These are phyloP conservation scores for Phyllosticta paracitricarpa DNA, from an alignment of 2,329 filamentous ascomycete species.

Conservation along the genomic window DNA sequence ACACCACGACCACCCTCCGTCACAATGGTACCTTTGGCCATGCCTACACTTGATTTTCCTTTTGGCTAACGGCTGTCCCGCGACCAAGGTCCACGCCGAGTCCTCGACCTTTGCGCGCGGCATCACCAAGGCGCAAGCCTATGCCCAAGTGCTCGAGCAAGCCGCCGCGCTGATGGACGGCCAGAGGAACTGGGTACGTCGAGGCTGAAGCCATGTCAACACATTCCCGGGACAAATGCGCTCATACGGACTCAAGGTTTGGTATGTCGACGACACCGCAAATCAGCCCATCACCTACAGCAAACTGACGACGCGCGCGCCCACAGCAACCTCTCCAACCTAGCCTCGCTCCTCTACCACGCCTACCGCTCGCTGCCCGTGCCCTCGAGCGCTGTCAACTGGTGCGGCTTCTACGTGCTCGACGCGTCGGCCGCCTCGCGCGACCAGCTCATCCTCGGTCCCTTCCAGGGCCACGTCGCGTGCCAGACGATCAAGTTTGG, in stretches of 20 bases:
- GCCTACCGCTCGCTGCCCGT: conserved; percentile 61
- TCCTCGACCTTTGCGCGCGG: conserved; percentile 61
- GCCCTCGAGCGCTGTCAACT: conserved; percentile 62
- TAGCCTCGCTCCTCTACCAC: conserved; percentile 69
- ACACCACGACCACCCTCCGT: neutral
- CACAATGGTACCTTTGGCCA: conserved; percentile 4
- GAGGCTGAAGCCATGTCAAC: neutral
- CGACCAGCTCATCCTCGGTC: conserved; percentile 59
- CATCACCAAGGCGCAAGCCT: conserved; percentile 61
- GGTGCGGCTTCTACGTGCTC: conserved; percentile 70
- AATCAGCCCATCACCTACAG: neutral
- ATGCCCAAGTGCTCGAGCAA: conserved; percentile 63
- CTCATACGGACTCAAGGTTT: conserved; percentile 8
- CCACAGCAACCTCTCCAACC: conserved; percentile 63
- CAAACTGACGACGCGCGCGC: conserved; percentile 9
- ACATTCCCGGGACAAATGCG: neutral
- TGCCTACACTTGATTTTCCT: neutral
- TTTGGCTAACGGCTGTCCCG: neutral
- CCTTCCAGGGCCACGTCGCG: conserved; percentile 69
- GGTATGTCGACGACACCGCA: conserved; percentile 5
- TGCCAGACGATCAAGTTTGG: conserved; percentile 69
- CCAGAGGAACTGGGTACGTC: conserved; percentile 68
- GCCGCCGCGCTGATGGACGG: conserved; percentile 59
- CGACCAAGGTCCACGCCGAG: conserved; percentile 60
- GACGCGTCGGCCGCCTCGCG: conserved; percentile 34